Conservation (phyloP, 2,329 filamentous ascomycete genomes). For the Chaetomium olivaceum region DNA sequence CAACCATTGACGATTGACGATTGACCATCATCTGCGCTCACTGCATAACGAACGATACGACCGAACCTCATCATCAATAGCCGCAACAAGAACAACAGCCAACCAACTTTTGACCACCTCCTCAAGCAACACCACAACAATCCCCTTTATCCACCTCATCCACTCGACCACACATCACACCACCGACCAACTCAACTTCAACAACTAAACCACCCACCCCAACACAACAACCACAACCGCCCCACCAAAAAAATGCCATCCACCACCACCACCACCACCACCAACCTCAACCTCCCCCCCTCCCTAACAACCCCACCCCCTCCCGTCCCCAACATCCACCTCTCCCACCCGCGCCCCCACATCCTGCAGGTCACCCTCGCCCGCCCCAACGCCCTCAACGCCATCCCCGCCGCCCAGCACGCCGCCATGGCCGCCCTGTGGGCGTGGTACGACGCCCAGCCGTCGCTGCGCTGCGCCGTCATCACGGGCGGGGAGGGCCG, state of each 20-base stretch:
- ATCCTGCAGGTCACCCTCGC: constrained; percentile 62
- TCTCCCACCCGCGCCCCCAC: constrained; percentile 53
- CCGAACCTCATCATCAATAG: background rate
- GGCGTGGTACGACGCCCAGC: constrained; percentile 63
- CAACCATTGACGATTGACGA: too few species aligned
- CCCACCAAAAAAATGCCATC: background rate
- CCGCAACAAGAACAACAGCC: background rate
- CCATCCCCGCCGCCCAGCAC: constrained; percentile 53
- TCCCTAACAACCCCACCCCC: constrained; percentile 26
- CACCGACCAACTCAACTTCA: background rate
- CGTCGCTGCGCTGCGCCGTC: constrained; percentile 60
- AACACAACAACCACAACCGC: constrained; percentile 8
- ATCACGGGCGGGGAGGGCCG: constrained; percentile 63
- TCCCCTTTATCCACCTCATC: background rate
- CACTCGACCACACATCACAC: background rate
- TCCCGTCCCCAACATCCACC: constrained; percentile 32
- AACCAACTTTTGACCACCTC: background rate
- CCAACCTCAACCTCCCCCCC: constrained; percentile 15
- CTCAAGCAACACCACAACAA: background rate
- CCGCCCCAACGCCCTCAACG: constrained; percentile 59
- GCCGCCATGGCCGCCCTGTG: constrained; percentile 48
- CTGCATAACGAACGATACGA: too few species aligned
- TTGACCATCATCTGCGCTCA: background rate
- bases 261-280: constrained; percentile 13
- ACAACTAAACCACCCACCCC: background rate